A percentile compares a stretch with the other conserved stretches of the same genome.
Conservation (phyloP, 768 basidiomycete species). For the Boletus pseudo-olivaceus region DNA sequence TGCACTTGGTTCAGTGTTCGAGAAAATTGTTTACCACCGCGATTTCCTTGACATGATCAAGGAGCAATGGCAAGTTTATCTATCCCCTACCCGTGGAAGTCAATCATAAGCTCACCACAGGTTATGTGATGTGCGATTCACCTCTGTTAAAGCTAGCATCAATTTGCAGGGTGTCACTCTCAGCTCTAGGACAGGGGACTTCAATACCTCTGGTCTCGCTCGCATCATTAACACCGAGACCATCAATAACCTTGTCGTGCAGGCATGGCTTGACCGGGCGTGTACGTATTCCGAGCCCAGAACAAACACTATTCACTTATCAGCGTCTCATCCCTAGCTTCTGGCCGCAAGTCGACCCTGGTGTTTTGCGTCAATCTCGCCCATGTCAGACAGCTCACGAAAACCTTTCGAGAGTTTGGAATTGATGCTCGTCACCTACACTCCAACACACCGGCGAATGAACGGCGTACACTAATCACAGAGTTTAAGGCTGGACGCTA, state of each 20-base stretch:
- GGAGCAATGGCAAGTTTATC: slow-evolving; percentile 67
- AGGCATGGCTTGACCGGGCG: slow-evolving; percentile 84
- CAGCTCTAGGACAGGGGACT: slow-evolving; percentile 73
- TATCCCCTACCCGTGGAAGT: background rate
- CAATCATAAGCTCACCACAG: slow-evolving; percentile 32
- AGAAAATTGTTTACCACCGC: slow-evolving; percentile 88
- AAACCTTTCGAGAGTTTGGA: slow-evolving; percentile 66
- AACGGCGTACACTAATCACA: slow-evolving; percentile 61
- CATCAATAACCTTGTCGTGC: slow-evolving; percentile 74
- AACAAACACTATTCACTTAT: slow-evolving; percentile 1
- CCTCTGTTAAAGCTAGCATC: slow-evolving; percentile 72
- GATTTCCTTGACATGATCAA: slow-evolving; percentile 92
- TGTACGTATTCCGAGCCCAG: slow-evolving; percentile 40
- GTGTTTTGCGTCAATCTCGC: slow-evolving; percentile 87
- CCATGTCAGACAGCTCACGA: slow-evolving; percentile 75
- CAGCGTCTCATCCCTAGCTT: slow-evolving; percentile 27
- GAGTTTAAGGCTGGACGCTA: slow-evolving; percentile 70
- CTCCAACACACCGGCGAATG: slow-evolving; percentile 57
- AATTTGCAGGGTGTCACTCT: slow-evolving; percentile 65
- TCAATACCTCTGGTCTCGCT: slow-evolving; percentile 72
- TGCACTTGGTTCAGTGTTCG: slow-evolving; percentile 84
- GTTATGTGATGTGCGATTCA: slow-evolving; percentile 86
- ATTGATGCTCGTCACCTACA: slow-evolving; percentile 84
- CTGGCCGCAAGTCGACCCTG: slow-evolving; percentile 76
- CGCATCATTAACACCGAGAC: slow-evolving; percentile 77